Evolutionary conservation across 768 basidiomycete species (phyloP).

Genomic region (Leccinum variicolor): DNA sequence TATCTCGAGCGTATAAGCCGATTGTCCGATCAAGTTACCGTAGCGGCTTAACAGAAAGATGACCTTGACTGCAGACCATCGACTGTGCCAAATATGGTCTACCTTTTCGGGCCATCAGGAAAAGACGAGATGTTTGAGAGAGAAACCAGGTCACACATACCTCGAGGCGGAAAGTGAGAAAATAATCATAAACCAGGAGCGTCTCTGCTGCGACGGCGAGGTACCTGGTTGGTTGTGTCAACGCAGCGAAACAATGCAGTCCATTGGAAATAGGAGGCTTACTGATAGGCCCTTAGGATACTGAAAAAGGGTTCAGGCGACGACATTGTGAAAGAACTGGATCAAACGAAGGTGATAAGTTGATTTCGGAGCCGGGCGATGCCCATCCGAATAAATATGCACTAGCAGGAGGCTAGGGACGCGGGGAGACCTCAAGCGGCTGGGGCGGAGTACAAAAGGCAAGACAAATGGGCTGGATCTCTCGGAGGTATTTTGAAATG

Average conservation of each 20-base stretch:
- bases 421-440: no score
- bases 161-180: conserved; percentile 14
- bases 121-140: neutral
- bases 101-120: neutral
- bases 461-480: no score
- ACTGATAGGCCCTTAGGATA: neutral
- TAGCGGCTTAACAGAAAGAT: conserved; percentile 19
- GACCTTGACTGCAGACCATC: conserved; percentile 4
- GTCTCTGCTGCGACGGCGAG: neutral
- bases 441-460: no score
- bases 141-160: neutral
- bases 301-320: no score
- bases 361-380: no score
- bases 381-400: no score
- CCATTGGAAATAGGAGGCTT: neutral
- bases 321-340: no score
- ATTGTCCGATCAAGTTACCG: conserved; percentile 10
- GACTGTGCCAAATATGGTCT: conserved; percentile 1
- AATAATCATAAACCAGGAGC: conserved; percentile 4
- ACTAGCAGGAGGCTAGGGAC: no score
- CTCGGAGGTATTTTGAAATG: no score
- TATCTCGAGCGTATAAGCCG: conserved; percentile 5
- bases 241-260: neutral
- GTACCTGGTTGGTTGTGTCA: neutral
- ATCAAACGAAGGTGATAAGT: no score